phyloP scores from a whole-genome alignment of 2,329 filamentous ascomycete species.

The Podosphaera xanthii region DNA sequence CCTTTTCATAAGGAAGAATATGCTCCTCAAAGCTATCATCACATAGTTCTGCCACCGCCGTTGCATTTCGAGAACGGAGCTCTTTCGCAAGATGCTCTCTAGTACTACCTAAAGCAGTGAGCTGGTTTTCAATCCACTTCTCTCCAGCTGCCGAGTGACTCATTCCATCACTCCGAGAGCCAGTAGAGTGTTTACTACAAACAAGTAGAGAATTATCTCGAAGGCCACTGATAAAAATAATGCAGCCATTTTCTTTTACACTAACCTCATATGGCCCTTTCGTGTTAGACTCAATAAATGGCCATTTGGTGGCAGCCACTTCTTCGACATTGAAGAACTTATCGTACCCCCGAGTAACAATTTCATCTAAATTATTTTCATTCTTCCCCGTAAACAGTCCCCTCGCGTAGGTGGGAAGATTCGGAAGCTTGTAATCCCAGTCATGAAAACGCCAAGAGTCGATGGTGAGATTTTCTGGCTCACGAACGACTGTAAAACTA shows the following conservation, averaged over 20 bases:
- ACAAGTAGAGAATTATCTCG: slow-evolving; percentile 77
- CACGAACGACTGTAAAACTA: slow-evolving; percentile 45
- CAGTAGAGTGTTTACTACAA: slow-evolving; percentile 98
- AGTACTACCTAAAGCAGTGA: slow-evolving; percentile 54
- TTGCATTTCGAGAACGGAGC: slow-evolving; percentile 63
- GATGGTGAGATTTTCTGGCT: slow-evolving; percentile 41
- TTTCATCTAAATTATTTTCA: slow-evolving; percentile 43
- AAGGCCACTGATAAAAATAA: slow-evolving; percentile 86
- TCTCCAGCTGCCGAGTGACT: slow-evolving; percentile 79
- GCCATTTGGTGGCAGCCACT: slow-evolving; percentile 62
- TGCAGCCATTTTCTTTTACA: slow-evolving; percentile 97
- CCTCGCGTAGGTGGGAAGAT: slow-evolving; percentile 77
- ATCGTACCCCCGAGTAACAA: slow-evolving; percentile 79
- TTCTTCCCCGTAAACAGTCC: slow-evolving; percentile 76
- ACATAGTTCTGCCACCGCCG: slow-evolving; percentile 85
- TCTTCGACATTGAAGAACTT: slow-evolving; percentile 96
- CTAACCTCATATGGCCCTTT: slow-evolving; percentile 82
- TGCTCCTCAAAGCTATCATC: slow-evolving; percentile 95
- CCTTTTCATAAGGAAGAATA: slow-evolving; percentile 66
- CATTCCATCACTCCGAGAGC: slow-evolving; percentile 38
- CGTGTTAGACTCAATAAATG: slow-evolving; percentile 51
- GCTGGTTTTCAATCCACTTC: slow-evolving; percentile 56
- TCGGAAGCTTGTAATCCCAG: slow-evolving; percentile 78
- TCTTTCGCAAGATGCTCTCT: slow-evolving; percentile 55
- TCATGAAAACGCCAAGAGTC: slow-evolving; percentile 88